phyloP scores from a whole-genome alignment of 345 rosid genomes.

The Arabis alpina region DNA sequence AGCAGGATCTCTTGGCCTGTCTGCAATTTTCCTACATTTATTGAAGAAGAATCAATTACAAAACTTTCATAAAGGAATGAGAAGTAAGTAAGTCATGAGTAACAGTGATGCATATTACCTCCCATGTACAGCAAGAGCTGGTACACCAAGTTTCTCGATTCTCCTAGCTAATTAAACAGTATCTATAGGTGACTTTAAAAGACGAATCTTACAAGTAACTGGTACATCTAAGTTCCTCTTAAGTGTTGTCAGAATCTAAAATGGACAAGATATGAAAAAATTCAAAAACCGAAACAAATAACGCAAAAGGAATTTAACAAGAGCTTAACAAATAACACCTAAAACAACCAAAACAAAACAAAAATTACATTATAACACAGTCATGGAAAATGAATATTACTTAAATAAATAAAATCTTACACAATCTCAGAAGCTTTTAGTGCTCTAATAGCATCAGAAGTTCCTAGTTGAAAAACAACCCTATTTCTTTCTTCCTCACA shows the following conservation, averaged over 20 bases:
- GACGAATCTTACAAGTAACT: slow-evolving; percentile 89
- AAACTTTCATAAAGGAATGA: slow-evolving; percentile 9
- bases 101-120: slow-evolving; percentile 51
- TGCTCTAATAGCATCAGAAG: slow-evolving; percentile 95
- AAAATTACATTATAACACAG: not conserved
- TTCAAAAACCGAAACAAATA: not conserved
- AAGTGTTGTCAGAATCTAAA: slow-evolving; percentile 78
- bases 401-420: slow-evolving; percentile 44
- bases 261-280: slow-evolving; percentile 25
- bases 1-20: slow-evolving; percentile 95
- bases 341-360: slow-evolving; percentile 1
- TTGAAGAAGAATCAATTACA: slow-evolving; percentile 15
- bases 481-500: slow-evolving; percentile 63
- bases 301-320: not conserved
- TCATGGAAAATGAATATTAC: too few species aligned
- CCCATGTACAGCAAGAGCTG: slow-evolving; percentile 96
- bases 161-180: slow-evolving; percentile 91
- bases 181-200: slow-evolving; percentile 69
- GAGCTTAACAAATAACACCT: slow-evolving; percentile 71
- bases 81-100: not conserved
- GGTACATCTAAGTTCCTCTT: slow-evolving; percentile 83
- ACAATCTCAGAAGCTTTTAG: slow-evolving; percentile 79
- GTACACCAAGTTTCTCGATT: slow-evolving; percentile 90
- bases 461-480: slow-evolving; percentile 89
- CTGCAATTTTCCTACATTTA: slow-evolving; percentile 71